Conservation (phyloP, 2,329 filamentous ascomycete genomes). For the Diaporthe humulicola region DNA sequence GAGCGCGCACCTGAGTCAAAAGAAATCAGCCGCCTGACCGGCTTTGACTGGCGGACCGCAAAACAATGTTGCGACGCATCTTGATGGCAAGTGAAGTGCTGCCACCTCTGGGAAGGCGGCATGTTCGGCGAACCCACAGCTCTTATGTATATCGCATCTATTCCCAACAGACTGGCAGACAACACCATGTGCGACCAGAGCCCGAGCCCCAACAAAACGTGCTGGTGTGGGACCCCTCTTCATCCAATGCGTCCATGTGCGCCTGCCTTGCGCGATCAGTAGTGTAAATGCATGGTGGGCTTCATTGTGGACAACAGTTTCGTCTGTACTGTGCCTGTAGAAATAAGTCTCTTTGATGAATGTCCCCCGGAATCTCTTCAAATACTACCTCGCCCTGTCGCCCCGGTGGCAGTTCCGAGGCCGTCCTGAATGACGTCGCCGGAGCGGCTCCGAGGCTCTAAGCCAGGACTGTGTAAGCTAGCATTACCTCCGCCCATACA, state of each 20-base stretch:
- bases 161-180: conserved; percentile 4
- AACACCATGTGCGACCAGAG: not conserved
- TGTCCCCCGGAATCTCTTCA: not conserved
- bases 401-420: not conserved
- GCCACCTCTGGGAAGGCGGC: not conserved
- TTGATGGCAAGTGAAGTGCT: not conserved
- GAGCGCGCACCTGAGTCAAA: not conserved
- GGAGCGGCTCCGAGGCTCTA: not conserved
- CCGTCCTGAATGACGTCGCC: not conserved
- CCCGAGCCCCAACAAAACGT: conserved; percentile 12
- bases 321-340: not conserved
- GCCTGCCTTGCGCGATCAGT: not conserved
- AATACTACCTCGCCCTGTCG: not conserved
- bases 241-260: not conserved
- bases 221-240: conserved; percentile 5
- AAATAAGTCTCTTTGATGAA: not conserved
- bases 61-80: not conserved
- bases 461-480: not conserved
- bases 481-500: not conserved
- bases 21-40: not conserved
- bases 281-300: not conserved
- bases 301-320: not conserved
- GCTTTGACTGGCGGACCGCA: not conserved
- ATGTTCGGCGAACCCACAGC: not conserved
- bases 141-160: conserved; percentile 6